Base-by-base conservation (phyloP, 768 basidiomycete species). In the Mrakia blollopis region DNA sequence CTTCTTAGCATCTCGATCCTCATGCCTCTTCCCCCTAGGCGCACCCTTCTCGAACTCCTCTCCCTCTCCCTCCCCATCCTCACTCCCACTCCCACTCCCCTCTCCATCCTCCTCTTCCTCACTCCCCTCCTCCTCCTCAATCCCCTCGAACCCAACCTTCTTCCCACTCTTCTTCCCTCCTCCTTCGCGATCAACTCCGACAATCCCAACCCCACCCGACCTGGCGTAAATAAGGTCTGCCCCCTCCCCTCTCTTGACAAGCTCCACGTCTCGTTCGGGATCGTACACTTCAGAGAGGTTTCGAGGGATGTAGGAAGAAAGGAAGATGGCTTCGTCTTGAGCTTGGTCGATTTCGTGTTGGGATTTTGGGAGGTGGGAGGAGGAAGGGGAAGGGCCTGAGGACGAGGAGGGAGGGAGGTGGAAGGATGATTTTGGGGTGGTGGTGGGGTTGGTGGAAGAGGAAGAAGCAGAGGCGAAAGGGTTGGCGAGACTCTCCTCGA, bases 231-330 rank as follows among this genome's bases (percentile, higher is more conserved):
- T 97, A 54, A 97, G 86, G 39, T 86, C 87, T 73, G 86, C 84
- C 18, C 90, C 89, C 70, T 91, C 89, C 10, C 94, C 94, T 4
- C 88, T 85, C 25, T 86, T 86, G 61, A 95, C 85, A 28, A 88
- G 87, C 50, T 89, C 92, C 16, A 93, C 90, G 81, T 98, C 96
- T 39, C 95, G 87, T 82, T 99, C 97, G 0, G 95, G 93, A 83
- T 98, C 94, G 82, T 91, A 92, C 11, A 99, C 91, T 81, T 98
- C 94, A 79, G 93, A 92, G 68, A 99, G 85, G 32, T 89, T 90
- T 47, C 95, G 89, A 21, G 97, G 97, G 80, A 98, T 99, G 85
- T 93, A 98, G 0, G 94, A 92, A 37, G 87, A 87, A 82, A 93
- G 84, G 86, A 99, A 99, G 18, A 98, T 89, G 11, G 88, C 88